phyloP scores from a whole-genome alignment of 805 yeast genomes.

The Candida golubevii region DNA sequence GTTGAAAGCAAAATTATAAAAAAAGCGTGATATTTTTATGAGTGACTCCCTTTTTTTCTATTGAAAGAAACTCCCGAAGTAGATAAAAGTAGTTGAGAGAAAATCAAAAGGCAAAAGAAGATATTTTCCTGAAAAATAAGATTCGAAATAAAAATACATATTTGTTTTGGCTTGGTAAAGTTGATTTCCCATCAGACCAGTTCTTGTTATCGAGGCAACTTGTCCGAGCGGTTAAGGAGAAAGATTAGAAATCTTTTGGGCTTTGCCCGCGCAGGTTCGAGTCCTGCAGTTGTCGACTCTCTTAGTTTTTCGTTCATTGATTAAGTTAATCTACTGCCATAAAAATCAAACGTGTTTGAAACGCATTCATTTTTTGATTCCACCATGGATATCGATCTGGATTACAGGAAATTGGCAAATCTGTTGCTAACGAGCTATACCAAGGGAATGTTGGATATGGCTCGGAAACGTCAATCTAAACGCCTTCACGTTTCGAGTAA shows the following conservation, averaged over 20 bases:
- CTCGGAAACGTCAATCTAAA: not conserved
- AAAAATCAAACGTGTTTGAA: too few species aligned
- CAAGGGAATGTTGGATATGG: slow-evolving; percentile 4
- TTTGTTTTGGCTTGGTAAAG: too few species aligned
- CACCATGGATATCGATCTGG: slow-evolving; percentile 10
- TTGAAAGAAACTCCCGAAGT: too few species aligned
- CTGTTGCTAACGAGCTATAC: slow-evolving; percentile 9
- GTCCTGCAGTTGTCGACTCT: slow-evolving; percentile 67
- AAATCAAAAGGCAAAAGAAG: too few species aligned
- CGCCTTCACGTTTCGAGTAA: not conserved
- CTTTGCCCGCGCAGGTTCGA: slow-evolving; percentile 78
- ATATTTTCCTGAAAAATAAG: too few species aligned
- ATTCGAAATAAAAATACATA: too few species aligned
- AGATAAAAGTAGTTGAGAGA: too few species aligned
- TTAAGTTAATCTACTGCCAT: not conserved
- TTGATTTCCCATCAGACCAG: too few species aligned
- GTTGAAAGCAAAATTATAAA: too few species aligned
- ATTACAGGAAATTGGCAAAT: slow-evolving; percentile 10
- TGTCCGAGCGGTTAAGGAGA: slow-evolving; percentile 80
- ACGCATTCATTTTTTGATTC: too few species aligned
- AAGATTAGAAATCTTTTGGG: slow-evolving; percentile 74
- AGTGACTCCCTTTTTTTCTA: too few species aligned
- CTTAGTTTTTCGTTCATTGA: slow-evolving; percentile 19
- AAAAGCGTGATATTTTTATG: too few species aligned
- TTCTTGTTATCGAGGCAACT: slow-evolving; percentile 41